Percentiles rank a stretch among this genome's conserved stretches.
Evolutionary conservation across 805 yeast genomes (phyloP).

Genomic region (Lachancea kluyveri): DNA sequence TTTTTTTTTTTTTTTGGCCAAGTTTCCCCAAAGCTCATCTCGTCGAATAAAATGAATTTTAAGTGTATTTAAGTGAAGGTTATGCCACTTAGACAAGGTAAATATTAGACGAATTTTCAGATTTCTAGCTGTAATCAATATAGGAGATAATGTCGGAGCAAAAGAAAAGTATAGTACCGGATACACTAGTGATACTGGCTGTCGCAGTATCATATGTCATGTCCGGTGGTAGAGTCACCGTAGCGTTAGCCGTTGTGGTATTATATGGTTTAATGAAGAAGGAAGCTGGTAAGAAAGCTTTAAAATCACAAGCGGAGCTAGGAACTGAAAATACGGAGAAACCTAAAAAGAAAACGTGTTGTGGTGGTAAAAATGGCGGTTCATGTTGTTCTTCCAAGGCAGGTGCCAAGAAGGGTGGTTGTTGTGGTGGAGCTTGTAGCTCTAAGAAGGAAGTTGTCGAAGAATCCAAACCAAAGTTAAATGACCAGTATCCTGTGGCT

Average conservation of each 20-base stretch:
- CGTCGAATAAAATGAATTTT: no score
- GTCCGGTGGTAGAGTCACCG: slow-evolving; percentile 34
- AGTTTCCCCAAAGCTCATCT: no score
- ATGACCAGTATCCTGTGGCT: slow-evolving; percentile 33
- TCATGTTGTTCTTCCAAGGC: slow-evolving; percentile 10
- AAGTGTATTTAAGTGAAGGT: no score
- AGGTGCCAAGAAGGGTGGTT: slow-evolving; percentile 18
- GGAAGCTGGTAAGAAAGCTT: slow-evolving; percentile 7
- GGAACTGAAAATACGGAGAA: slow-evolving; percentile 1
- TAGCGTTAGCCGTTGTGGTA: slow-evolving; percentile 26
- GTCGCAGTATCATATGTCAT: slow-evolving; percentile 15
- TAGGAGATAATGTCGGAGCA: no score
- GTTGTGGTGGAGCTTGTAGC: slow-evolving; percentile 32
- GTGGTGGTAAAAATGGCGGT: slow-evolving; percentile 18
- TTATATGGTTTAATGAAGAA: slow-evolving; percentile 22
- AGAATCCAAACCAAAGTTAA: slow-evolving; percentile 12
- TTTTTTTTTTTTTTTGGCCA: no score
- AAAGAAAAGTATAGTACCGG: no score
- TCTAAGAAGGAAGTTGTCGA: slow-evolving; percentile 22
- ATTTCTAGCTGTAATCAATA: no score
- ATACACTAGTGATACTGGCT: no score
- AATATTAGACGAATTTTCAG: no score
- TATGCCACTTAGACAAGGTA: no score
- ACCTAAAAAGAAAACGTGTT: slow-evolving; percentile 17
- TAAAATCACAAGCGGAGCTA: neutral